Evolutionary conservation across 2,329 filamentous ascomycete species (phyloP), one percentile per base, ranked within the genome.

Genomic region (Hypomyces perniciosus): DNA sequence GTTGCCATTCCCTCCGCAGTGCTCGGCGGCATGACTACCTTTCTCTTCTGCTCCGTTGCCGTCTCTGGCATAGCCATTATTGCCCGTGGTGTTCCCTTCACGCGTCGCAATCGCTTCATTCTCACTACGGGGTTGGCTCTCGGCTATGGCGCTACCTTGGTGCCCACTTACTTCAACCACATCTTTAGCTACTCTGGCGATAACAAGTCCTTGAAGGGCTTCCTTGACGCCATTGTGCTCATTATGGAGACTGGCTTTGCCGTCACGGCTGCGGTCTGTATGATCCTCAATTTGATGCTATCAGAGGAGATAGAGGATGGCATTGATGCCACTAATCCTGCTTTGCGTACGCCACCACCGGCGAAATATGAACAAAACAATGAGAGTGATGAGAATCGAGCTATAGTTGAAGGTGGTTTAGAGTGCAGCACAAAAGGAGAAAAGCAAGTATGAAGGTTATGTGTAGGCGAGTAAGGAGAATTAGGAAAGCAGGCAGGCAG

Each of bases 31-130:
- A 87, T 87, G 84, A 86, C 88, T 0, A 90, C 87, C 0, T 93
- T 93, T 67, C 76, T 93, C 26, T 93, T 91, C 71, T 78, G 77
- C 53, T 80, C 86, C 4, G 88, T 93, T 5, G 83, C 86, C 2
- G 84, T 90, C 1, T 87, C 84, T 0, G 89, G 89, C 58, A 81
- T 93, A 54, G 78, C 85, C 44, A 91, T 93, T 59, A 83, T 93
- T 55, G 75, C 80, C 4, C 80, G 81, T 13, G 79, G 78, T 34
- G 80, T 87, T 2, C 77, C 81, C 0, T 91, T 92, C 64, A 90
- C 80, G n/a, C 80, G 88, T 35, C 82, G 89, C 46, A 91, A 87
- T 60, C 79, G 89, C 27, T 93, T 93, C 70, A 88, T 93, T 60
- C 76, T 93, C 8, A 90, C 89, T 0, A 85, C 86, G 0, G 81